Base-by-base conservation (phyloP, 805 yeast genomes). In the Wickerhamiella sergipiensis region DNA sequence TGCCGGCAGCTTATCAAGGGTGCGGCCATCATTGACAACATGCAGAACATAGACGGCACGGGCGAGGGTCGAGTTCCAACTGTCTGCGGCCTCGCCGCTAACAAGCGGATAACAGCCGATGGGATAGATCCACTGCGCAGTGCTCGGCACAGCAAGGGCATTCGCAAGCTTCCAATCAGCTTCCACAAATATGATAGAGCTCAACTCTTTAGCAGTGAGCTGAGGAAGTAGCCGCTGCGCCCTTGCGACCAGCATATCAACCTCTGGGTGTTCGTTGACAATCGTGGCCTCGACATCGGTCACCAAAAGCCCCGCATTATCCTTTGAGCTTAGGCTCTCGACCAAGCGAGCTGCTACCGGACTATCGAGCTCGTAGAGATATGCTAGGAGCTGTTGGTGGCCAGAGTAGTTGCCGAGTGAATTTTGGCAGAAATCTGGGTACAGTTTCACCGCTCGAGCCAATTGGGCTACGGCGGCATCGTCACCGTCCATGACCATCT, bases 381-480 rank as follows among this genome's bases (percentile, higher is more conserved):
- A n/a, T 2, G 46, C 29, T 6, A 43, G 12, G 1, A 52, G 2
- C 12, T 17, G 9, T 1, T 18, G 12, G 15, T 51, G 42, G 9
- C 9, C 26, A 2, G 40, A 17, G 9, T n/a, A 36, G 19, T 9
- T n/a, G 7, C 9, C 9, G 2, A 36, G 40, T 10, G 19, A 3
- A 7, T n/a, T 7, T 6, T 36, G 40, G 40, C 40, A 36, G 19
- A 50, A 48, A 0, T 42, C 45, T 1, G 31, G 22, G 29, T 53
- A 15, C 1, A 22, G 42, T 6, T 29, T 46, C 15, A 55, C 31
- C 12, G 47, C 48, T 8, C 55, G 52, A 13, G 51, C 44, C 26
- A 57, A 18, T 3, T 29, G 45, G 29, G 26, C 12, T 1, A 46
- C 33, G 3, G 43, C 33, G 0, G 43, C 50, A 1, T 47, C 50